Evolutionary conservation across 192 early-diverging fungal genomes (phyloP).

Genomic region (Dissophora globulifera): DNA sequence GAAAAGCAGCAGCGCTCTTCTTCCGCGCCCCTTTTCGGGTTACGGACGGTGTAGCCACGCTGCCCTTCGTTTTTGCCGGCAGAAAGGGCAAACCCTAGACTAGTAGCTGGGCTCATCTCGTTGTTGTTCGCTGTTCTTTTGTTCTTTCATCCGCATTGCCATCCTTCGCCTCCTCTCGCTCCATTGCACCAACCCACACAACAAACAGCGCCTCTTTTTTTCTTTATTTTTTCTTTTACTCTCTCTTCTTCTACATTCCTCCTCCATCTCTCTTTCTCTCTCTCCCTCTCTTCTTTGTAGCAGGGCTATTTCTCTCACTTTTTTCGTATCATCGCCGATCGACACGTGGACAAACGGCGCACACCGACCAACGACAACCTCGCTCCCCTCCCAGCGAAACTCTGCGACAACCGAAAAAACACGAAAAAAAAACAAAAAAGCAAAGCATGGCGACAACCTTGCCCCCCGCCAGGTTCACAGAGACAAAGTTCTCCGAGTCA

Average conservation of each 20-base stretch:
- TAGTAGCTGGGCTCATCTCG: too few species aligned
- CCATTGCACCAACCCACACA: too few species aligned
- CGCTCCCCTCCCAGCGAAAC: too few species aligned
- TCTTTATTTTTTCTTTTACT: background rate
- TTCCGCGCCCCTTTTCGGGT: too few species aligned
- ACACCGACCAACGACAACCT: too few species aligned
- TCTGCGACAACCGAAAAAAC: background rate
- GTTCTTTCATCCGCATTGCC: background rate
- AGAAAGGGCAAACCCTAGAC: too few species aligned
- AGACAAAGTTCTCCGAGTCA: constrained; percentile 53
- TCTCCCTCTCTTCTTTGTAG: background rate
- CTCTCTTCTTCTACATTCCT: background rate
- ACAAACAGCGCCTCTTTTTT: too few species aligned
- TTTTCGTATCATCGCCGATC: background rate
- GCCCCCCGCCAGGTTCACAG: constrained; percentile 33
- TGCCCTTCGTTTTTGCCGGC: too few species aligned
- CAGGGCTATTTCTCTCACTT: background rate
- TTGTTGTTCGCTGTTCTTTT: background rate
- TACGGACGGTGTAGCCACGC: too few species aligned
- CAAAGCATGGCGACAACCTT: constrained; percentile 1
- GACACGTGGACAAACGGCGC: too few species aligned
- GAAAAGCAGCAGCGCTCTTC: too few species aligned
- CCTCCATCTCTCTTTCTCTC: background rate
- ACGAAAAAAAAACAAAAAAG: too few species aligned
- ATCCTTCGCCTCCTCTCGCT: background rate